Base-by-base conservation (phyloP, 805 yeast species). In the Myxozyma melibiosi region DNA sequence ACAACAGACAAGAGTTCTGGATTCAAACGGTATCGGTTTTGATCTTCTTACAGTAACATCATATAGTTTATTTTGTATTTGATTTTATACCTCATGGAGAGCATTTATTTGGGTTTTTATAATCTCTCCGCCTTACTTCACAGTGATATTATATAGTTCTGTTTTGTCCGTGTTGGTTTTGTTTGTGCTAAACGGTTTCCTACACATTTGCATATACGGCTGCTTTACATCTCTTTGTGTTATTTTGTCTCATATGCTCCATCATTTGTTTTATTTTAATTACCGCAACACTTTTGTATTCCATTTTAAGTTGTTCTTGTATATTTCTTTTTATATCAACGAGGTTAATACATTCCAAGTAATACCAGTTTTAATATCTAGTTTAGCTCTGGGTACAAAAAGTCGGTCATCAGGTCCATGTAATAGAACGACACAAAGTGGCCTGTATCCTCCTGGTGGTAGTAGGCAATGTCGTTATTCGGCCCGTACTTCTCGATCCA, bases 391-490 rank as follows among this genome's bases (percentile, higher is more conserved):
- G 60, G 57, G 22, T 44, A 27, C 27, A 69, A 34, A 67, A 69
- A 72, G 43, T 63, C 66, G 8, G 64, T 58, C 8, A 68, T 60
- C 25, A 57, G 40, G 31, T 64, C 66, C n/a, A 69, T 57, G 68
- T 69, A 69, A 35, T 62, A 65, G 9, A 65, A 66, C 20, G 72
- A 65, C 20, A 67, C 64, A 45, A 51, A 64, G 50, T 73, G 76
- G 34, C 71, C 70, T 6, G 66, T 68, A 11, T 68, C 68, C 4
- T 65, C 68, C 46, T 70, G 70, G 27, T 65, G 57, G 48, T 61
- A 59, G 41, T 66, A 65, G 24, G 57, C 54, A 14, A 67, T 68
- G 34, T 61, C 61, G 20, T 51, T 42, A 22, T 42, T 38, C 16
- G 60, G 59, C 16, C 49, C 41, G 38, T 63, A 62, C 28, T 51